Evolutionary conservation across 345 rosid species (phyloP), one percentile per base, ranked within the genome.

Genomic region (Syzygium oleosum): DNA sequence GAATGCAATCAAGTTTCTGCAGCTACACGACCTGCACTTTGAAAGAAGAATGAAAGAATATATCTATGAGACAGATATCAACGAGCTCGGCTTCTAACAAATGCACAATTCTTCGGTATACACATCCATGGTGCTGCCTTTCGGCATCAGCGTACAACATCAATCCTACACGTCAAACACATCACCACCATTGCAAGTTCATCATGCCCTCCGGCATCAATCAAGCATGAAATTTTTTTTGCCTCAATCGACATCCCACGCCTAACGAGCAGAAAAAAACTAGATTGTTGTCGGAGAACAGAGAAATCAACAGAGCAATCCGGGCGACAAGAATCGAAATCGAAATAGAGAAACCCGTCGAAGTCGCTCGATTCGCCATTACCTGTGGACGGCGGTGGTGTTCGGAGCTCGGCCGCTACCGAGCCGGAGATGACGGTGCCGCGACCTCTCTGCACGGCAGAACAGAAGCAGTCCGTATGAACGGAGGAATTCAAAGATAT

Each of bases 201-300:
- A 68, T 34, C 13, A 68, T 17, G 46, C 46, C 79, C 6, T 68
- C 79, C 6, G 4, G 7, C 22, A 68, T 68, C 0, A 34, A 68
- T 17, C 41, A 16, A 34, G 46, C 0, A 2, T 0, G 13, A 65
- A 8, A 4, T 16, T 31, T 31, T 4, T 16, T 31, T 5, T 15
- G 23, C 46, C 17, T 68, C 79, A 3, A 31, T 3, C 23, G 46
- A 16, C 23, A 68, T 25, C 79, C 79, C 46, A 17, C 43, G 43
- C 17, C 79, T 16, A 68, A 68, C 79, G 79, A 68, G 79, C 79
- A 68, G 23, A 0, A 31, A 68, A 16, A 68, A 68, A 17, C 23
- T 0, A 68, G 79, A 31, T 0, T 22, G 79, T 68, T 19, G 79
- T 19, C 43, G 79, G 79, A 31, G 43, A 68, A 31, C 78, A 2